Evolutionary conservation across 345 rosid genomes (phyloP), one percentile per base, ranked within the genome.

Genomic region (Nasturtium officinale): DNA sequence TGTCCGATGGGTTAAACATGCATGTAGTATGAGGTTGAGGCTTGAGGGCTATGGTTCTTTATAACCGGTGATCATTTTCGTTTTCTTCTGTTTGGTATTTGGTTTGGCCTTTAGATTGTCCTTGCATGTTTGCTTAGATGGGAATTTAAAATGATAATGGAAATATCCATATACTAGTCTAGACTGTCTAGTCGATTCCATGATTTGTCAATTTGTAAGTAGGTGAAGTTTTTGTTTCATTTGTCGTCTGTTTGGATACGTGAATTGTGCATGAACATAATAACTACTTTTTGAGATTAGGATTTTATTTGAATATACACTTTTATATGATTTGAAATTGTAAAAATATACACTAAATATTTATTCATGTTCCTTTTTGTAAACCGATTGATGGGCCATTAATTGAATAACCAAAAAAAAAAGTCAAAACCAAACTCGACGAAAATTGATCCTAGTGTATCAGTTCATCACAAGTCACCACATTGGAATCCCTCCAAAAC

Each of bases 1-100:
- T 87, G 6, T 89, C 91, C 0, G 90, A 87, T 21, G 77, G 17
- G 32, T 1, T 16, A 29, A 47, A 46, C 43, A 29, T 65, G n/a
- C n/a, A n/a, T n/a, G 2, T 23, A 23, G 8, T 32, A 3, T 6
- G 57, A 65, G 43, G 17, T 64, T 30, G 11, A 15, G 28, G 78
- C 11, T 18, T 65, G 12, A 30, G 18, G 18, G 29, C 42, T 47
- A 9, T 89, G 25, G 65, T 40, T 12, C 12, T 30, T 11, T 21
- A 3, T 28, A 13, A 29, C 38, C 59, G 9, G 38, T 55, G 38
- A n/a, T n/a, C 13, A 29, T 0, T 8, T 54, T 54, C 13, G 3
- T 5, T 40, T 40, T 40, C 2, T n/a, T 16, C 50, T 2, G 20
- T 45, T 45, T n/a, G 50, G 20, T 45, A 45, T 45, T n/a, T 45